phyloP scores from a whole-genome alignment of 1,284 basidiomycete species.

The Volvariella volvacea region DNA sequence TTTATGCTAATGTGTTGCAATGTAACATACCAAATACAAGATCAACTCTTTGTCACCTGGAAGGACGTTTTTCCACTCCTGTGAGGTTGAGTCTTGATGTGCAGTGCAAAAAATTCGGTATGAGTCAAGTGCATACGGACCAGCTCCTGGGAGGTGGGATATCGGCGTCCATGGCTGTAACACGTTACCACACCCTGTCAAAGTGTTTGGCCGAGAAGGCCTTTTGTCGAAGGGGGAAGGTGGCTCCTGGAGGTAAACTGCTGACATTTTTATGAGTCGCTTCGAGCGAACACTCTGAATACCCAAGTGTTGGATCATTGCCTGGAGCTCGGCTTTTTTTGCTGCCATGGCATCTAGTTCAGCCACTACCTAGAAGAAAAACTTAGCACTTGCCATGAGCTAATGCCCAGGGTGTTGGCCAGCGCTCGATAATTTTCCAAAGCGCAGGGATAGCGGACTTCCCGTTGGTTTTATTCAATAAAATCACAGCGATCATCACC shows the following conservation, averaged over 20 bases:
- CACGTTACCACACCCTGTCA: neutral
- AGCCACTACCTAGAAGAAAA: neutral
- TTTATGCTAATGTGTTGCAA: neutral
- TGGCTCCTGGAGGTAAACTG: constrained; percentile 36
- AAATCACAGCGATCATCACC: constrained; percentile 43
- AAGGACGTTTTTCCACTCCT: constrained; percentile 50
- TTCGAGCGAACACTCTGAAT: constrained; percentile 43
- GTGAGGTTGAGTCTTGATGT: constrained; percentile 19
- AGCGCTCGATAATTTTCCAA: constrained; percentile 41
- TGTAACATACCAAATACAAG: constrained; percentile 42
- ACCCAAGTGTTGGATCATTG: constrained; percentile 42
- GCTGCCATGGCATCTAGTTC: constrained; percentile 17
- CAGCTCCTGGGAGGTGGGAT: constrained; percentile 50
- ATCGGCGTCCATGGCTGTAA: constrained; percentile 37
- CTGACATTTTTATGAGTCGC: constrained; percentile 44
- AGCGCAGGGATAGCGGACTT: constrained; percentile 48
- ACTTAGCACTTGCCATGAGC: constrained; percentile 33
- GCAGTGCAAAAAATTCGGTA: constrained; percentile 55
- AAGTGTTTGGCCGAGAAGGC: constrained; percentile 15
- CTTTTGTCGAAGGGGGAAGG: constrained; percentile 25
- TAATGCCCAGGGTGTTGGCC: constrained; percentile 46
- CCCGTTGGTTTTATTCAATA: constrained; percentile 53
- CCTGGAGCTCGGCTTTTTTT: constrained; percentile 28
- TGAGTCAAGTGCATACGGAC: constrained; percentile 60
- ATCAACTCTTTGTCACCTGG: constrained; percentile 59